A percentile compares a stretch with the other conserved stretches of the same genome.
Conservation (phyloP, 2,329 filamentous ascomycete genomes). For the Dothistroma pini region DNA sequence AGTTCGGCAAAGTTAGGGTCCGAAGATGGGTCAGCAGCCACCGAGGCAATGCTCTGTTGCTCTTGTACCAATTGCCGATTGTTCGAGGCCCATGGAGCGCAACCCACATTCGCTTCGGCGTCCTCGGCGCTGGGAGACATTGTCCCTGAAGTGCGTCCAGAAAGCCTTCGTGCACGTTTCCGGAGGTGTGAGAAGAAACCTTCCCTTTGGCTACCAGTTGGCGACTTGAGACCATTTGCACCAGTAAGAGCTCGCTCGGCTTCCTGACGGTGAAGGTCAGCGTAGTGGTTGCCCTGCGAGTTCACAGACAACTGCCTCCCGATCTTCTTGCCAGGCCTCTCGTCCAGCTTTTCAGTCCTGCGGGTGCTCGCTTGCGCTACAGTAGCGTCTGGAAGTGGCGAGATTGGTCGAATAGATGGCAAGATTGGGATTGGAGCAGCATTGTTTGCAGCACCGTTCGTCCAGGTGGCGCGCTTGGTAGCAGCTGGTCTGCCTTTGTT, state of each 20-base stretch:
- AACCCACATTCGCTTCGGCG: conserved; percentile 87
- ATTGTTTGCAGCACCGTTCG: conserved; percentile 64
- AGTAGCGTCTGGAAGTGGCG: conserved; percentile 90
- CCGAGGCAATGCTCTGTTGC: conserved; percentile 53
- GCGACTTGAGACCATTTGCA: conserved; percentile 69
- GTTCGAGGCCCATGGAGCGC: conserved; percentile 69
- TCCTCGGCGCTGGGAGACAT: conserved; percentile 79
- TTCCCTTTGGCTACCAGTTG: conserved; percentile 78
- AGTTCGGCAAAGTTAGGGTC: conserved; percentile 56
- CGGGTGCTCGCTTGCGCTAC: conserved; percentile 79
- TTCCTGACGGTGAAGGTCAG: conserved; percentile 84
- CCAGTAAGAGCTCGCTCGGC: conserved; percentile 88
- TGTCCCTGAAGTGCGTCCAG: conserved; percentile 80
- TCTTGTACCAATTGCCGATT: conserved; percentile 72
- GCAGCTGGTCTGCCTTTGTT: conserved; percentile 56
- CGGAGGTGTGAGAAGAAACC: conserved; percentile 97
- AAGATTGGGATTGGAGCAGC: conserved; percentile 92
- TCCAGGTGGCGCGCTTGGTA: conserved; percentile 89
- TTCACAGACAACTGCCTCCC: conserved; percentile 89
- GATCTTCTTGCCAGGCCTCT: conserved; percentile 81
- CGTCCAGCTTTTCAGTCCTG: conserved; percentile 44
- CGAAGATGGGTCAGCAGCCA: conserved; percentile 43
- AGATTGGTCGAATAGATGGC: conserved; percentile 90
- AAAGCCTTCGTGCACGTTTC: conserved; percentile 88
- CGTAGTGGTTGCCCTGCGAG: conserved; percentile 89